Conservation (phyloP, 495 filamentous ascomycete genomes). For the Daldinia concentrica region DNA sequence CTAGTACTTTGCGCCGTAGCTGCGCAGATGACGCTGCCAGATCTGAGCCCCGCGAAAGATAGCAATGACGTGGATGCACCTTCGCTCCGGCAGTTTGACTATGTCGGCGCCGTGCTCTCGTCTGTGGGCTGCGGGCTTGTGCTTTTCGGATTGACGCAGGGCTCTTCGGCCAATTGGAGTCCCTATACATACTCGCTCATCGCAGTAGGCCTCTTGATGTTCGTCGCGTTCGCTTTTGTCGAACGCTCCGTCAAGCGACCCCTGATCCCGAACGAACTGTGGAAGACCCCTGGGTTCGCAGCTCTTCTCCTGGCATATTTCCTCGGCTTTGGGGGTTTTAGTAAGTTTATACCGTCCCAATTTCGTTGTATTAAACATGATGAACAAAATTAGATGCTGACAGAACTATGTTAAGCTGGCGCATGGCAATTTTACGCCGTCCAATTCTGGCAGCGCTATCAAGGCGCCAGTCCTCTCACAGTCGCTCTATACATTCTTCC, state of each 20-base stretch:
- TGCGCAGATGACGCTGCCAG: slow-evolving; percentile 50
- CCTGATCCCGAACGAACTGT: slow-evolving; percentile 56
- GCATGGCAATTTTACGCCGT: slow-evolving; percentile 63
- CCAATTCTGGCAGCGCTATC: slow-evolving; percentile 61
- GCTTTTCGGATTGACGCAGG: slow-evolving; percentile 66
- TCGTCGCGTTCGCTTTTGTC: slow-evolving; percentile 60
- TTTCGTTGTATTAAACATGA: neutral
- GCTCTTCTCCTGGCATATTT: slow-evolving; percentile 60
- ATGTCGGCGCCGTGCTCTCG: slow-evolving; percentile 56
- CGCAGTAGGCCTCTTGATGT: slow-evolving; percentile 59
- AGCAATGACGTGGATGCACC: slow-evolving; percentile 34
- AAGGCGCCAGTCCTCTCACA: slow-evolving; percentile 50
- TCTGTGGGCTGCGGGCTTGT: slow-evolving; percentile 59
- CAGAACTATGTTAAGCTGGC: slow-evolving; percentile 42
- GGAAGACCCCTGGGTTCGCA: slow-evolving; percentile 56
- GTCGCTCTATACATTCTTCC: slow-evolving; percentile 57
- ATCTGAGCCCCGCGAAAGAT: slow-evolving; percentile 49
- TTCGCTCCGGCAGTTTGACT: slow-evolving; percentile 54
- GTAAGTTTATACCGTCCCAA: slow-evolving; percentile 22
- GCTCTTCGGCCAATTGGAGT: slow-evolving; percentile 57
- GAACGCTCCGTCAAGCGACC: slow-evolving; percentile 57
- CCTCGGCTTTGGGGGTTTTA: slow-evolving; percentile 56
- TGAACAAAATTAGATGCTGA: neutral
- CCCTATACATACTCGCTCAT: slow-evolving; percentile 63
- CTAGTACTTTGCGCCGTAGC: slow-evolving; percentile 69